Conservation (phyloP, 768 basidiomycete genomes). For the Coprinopsis marcescibilis region DNA sequence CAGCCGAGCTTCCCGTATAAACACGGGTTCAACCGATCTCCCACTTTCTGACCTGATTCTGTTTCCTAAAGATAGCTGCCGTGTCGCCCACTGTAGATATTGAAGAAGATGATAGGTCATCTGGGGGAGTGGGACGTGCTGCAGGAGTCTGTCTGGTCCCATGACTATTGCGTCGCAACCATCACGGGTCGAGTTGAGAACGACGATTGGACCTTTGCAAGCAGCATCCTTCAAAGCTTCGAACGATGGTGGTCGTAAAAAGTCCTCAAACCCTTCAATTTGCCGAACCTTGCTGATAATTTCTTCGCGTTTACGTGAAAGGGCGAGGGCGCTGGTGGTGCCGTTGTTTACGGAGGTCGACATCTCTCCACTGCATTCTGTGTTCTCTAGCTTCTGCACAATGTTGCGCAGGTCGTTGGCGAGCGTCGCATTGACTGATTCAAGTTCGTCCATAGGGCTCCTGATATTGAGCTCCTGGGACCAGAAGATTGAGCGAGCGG, state of each 20-base stretch:
- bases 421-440: background rate
- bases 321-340: background rate
- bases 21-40: no score
- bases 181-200: conserved; percentile 3
- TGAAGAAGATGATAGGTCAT: no score
- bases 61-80: no score
- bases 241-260: conserved; percentile 1
- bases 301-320: conserved; percentile 2
- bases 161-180: conserved; percentile 11
- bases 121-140: conserved; percentile 11
- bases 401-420: background rate
- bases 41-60: no score
- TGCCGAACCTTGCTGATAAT: background rate
- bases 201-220: conserved; percentile 4
- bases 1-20: no score
- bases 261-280: background rate
- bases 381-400: background rate
- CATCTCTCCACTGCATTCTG: background rate
- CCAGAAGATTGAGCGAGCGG: background rate
- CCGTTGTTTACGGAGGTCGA: background rate
- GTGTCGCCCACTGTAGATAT: no score
- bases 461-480: background rate
- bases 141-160: background rate
- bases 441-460: background rate
- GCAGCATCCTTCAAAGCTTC: background rate